Percentiles rank a stretch among this genome's conserved stretches.
These are phyloP conservation scores for Solanum arcanum DNA, from an alignment of 257 asterid genomes.

Conservation along the genomic window DNA sequence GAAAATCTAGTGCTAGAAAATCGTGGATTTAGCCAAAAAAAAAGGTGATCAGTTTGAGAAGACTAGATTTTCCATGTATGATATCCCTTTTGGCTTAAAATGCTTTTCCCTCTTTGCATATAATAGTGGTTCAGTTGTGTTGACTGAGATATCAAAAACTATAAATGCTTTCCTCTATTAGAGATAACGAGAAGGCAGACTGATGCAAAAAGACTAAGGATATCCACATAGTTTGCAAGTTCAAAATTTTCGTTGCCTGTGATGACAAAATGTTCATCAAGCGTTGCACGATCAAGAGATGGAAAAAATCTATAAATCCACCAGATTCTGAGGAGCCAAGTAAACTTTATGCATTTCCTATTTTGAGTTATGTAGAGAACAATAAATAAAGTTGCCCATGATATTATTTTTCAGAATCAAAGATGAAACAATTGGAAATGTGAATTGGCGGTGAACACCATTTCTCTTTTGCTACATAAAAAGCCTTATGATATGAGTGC, in stretches of 20 bases:
- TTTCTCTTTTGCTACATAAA: no score
- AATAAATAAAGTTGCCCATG: no score
- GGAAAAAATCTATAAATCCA: no score
- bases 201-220: slow-evolving; percentile 45
- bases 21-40: slow-evolving; percentile 78
- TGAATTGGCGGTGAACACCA: no score
- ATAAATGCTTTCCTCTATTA: slow-evolving; percentile 45
- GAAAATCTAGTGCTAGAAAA: slow-evolving; percentile 73
- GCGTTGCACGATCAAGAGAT: background rate
- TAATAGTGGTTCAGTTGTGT: slow-evolving; percentile 36
- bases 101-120: slow-evolving; percentile 33
- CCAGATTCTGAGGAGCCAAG: no score
- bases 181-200: slow-evolving; percentile 35
- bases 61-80: slow-evolving; percentile 55
- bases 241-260: slow-evolving; percentile 13
- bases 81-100: slow-evolving; percentile 28
- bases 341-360: no score
- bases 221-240: slow-evolving; percentile 35
- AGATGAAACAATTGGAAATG: no score
- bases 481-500: no score
- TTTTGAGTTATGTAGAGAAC: no score
- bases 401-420: no score
- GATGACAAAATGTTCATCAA: slow-evolving; percentile 30
- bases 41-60: slow-evolving; percentile 66
- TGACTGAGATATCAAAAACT: slow-evolving; percentile 7